Evolutionary conservation across 1,284 basidiomycete species (phyloP).

Genomic region (Ganoderma sinense): DNA sequence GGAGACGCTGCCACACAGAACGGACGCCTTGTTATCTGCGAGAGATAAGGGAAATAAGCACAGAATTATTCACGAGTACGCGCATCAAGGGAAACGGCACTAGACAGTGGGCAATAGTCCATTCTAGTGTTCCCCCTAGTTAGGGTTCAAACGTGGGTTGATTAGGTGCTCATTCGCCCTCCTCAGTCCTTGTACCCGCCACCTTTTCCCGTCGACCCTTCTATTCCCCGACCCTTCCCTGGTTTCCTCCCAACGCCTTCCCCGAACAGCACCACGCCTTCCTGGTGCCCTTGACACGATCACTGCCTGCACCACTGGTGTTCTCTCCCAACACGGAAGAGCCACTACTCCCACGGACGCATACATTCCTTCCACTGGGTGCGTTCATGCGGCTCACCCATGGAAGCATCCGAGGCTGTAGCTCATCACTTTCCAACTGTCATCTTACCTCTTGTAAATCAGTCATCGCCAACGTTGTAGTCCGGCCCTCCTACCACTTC

Average conservation of each 20-base stretch:
- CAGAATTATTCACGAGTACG: too few species aligned
- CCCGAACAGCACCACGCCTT: neutral
- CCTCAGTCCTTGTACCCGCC: neutral
- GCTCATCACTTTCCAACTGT: conserved; percentile 2
- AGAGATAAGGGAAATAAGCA: too few species aligned
- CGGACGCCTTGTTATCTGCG: too few species aligned
- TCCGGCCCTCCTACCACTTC: neutral
- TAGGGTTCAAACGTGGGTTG: too few species aligned
- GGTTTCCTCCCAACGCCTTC: neutral
- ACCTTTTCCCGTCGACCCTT: neutral
- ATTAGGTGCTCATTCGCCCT: neutral
- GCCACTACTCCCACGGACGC: neutral
- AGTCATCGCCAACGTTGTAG: neutral
- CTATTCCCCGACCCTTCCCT: neutral
- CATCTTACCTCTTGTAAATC: neutral
- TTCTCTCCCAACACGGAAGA: neutral
- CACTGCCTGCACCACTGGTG: neutral
- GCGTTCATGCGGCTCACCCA: neutral
- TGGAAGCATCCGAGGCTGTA: neutral
- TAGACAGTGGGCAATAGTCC: too few species aligned
- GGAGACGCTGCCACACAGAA: too few species aligned
- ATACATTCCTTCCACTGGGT: neutral
- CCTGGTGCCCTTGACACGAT: neutral
- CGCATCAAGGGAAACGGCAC: too few species aligned
- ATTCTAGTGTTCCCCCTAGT: too few species aligned